These are phyloP conservation scores for Microcyclospora tardicrescens DNA, from an alignment of 2,329 filamentous ascomycete species.

Conservation along the genomic window DNA sequence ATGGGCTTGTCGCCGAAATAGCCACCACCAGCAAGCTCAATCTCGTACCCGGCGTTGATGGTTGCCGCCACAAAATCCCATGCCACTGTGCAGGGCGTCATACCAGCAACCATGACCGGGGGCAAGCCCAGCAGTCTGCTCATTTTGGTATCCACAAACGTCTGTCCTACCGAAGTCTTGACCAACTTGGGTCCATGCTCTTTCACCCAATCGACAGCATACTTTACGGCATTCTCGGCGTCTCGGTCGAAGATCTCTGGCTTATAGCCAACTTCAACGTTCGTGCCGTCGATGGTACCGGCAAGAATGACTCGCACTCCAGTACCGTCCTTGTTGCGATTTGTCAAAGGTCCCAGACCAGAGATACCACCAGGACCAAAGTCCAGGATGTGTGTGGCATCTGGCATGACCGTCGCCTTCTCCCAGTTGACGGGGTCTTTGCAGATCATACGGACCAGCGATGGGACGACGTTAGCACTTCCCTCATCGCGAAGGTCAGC, in stretches of 20 bases:
- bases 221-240: constrained; percentile 86
- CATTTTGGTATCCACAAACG: constrained; percentile 95
- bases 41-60: constrained; percentile 91
- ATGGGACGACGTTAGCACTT: constrained; percentile 68
- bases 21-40: constrained; percentile 78
- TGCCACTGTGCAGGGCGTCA: constrained; percentile 80
- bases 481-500: constrained; percentile 63
- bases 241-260: constrained; percentile 94
- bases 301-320: constrained; percentile 93
- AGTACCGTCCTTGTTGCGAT: constrained; percentile 97
- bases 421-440: constrained; percentile 94
- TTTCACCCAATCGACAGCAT: constrained; percentile 94
- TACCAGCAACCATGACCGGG: constrained; percentile 81
- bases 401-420: constrained; percentile 77
- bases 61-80: constrained; percentile 88
- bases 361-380: constrained; percentile 96
- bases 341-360: constrained; percentile 87
- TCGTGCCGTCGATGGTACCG: constrained; percentile 81
- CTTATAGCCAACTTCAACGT: constrained; percentile 91
- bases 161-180: constrained; percentile 77
- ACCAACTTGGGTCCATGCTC: constrained; percentile 88
- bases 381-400: constrained; percentile 87
- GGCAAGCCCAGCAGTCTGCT: constrained; percentile 73
- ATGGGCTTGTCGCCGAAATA: constrained; percentile 76
- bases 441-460: constrained; percentile 83